Base-by-base conservation (phyloP, 2,329 filamentous ascomycete genomes). In the Neopestalotiopsis rosae region DNA sequence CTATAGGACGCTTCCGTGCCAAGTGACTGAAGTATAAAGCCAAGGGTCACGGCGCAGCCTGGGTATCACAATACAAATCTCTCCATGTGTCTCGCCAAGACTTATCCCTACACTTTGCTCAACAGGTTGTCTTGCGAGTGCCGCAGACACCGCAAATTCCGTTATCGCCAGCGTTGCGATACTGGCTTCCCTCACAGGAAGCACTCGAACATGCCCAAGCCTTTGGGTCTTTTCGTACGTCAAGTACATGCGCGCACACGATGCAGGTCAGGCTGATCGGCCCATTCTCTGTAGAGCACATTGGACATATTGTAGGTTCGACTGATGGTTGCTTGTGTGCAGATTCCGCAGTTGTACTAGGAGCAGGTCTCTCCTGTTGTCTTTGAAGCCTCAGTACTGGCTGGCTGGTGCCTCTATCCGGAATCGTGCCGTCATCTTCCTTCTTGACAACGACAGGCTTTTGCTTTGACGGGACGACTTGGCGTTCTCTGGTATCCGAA, bases 71-170 rank as follows among this genome's bases (percentile, higher is more conserved):
- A 38, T 38, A 38, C 34, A 38, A 7, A 38, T 38, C 10, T 38
- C 34, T 10, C 34, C 10, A 38, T 10, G 34, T 38, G 34, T 10
- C 10, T 38, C 10, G 34, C 34, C 34, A 38, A 38, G 34, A 38
- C 10, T 7, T 38, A 38, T 38, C 34, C 34, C 34, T 38, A 38
- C 34, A 6, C 10, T 38, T 38, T 34, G 6, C 20, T 66, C 45
- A 40, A 14, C 13, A 57, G 7, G 32, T 40, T 24, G 34, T 32
- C 74, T 73, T 80, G 72, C 78, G 82, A 72, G 79, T 80, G 20
- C 90, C 90, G 76, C 92, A 95, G 5, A 93, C 79, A 3, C 92
- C 92, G 77, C 93, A 95, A 0, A 90, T 77, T 6, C 90, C 91
- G 71, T 85, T 89, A 77, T 95, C 92, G 1, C 86, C 88, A 12